Evolutionary conservation across 140 eudicot species (phyloP), one percentile per base, ranked within the genome.

Genomic region (Oenanthe javanica): DNA sequence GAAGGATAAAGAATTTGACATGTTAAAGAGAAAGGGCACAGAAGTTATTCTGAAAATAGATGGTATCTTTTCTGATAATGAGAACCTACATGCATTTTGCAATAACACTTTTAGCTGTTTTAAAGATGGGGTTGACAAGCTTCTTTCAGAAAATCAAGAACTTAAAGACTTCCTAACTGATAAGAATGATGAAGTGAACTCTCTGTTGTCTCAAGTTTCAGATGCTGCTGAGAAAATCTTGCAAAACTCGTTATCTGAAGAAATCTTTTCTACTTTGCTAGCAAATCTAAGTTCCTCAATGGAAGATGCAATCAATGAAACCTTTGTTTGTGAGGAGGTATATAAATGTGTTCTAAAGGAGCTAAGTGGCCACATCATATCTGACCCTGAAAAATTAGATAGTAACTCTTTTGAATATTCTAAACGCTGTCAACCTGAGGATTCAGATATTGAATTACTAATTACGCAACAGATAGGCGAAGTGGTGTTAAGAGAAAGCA

Each of bases 1-100:
- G 77, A 87, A 86, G 79, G 90, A 81, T 70, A 89, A 88, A 78
- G 99, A 95, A 23, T 84, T 84, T 71, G 99, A 95, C 50, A 61
- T 78, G 25, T 74, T 92, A 79, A 92, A 86, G 84, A 91, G 69
- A 86, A 95, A 89, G 84, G 88, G 89, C 75, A 85, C 93, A 27
- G 97, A 90, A 46, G 89, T 89, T 25, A 87, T 92, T 66, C 55
- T 82, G 21, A 92, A 90, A 87, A 81, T 95, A 77, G 92, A 92
- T 83, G 82, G 69, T 45, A 84, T 92, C 43, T 87, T 92, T 72
- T 52, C 46, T 45, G 92, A 87, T 48, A 85, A 81, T 72, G 89
- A 86, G 14, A 87, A 84, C 48, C 54, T 85, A 49, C 81, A 89
- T 66, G 77, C 74, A 67, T 78, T 82, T 36, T 78, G 85, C 63